Conservation (phyloP, 2,329 filamentous ascomycete species). For the Madurella mycetomatis region DNA sequence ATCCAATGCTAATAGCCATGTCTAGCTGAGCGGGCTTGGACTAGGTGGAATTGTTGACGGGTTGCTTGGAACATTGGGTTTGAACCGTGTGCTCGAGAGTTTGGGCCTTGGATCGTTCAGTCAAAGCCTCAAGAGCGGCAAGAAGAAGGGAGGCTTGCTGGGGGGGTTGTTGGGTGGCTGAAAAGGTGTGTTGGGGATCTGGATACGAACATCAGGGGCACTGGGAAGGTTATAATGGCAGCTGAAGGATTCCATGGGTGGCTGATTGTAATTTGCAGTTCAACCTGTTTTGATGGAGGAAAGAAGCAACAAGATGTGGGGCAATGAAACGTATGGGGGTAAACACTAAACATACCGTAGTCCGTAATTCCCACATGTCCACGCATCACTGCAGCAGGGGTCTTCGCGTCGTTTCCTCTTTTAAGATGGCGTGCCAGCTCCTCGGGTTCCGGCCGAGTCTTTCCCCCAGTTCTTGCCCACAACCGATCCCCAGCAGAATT, state of each 20-base stretch:
- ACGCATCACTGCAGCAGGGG: not conserved
- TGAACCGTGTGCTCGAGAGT: constrained; percentile 69
- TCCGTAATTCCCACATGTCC: not conserved
- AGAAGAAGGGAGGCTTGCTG: constrained; percentile 29
- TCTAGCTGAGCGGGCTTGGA: constrained; percentile 67
- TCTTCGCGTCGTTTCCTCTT: not conserved
- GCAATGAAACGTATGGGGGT: too few relatives aligned
- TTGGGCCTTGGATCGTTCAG: constrained; percentile 59
- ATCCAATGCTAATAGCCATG: constrained; percentile 22
- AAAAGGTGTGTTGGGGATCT: not conserved
- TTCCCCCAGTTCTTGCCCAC: not conserved
- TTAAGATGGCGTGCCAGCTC: not conserved
- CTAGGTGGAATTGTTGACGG: constrained; percentile 77
- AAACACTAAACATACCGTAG: too few relatives aligned
- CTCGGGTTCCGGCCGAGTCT: not conserved
- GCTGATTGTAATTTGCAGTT: too few relatives aligned
- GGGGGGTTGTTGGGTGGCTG: constrained; percentile 26
- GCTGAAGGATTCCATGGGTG: too few relatives aligned
- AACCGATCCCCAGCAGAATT: not conserved
- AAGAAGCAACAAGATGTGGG: too few relatives aligned
- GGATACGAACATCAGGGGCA: not conserved
- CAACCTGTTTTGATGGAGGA: too few relatives aligned
- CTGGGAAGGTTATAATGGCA: too few relatives aligned
- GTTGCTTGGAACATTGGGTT: constrained; percentile 69
- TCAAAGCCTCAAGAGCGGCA: constrained; percentile 37